Conservation (phyloP, 2,329 filamentous ascomycete genomes). For the Colletotrichum destructivum region DNA sequence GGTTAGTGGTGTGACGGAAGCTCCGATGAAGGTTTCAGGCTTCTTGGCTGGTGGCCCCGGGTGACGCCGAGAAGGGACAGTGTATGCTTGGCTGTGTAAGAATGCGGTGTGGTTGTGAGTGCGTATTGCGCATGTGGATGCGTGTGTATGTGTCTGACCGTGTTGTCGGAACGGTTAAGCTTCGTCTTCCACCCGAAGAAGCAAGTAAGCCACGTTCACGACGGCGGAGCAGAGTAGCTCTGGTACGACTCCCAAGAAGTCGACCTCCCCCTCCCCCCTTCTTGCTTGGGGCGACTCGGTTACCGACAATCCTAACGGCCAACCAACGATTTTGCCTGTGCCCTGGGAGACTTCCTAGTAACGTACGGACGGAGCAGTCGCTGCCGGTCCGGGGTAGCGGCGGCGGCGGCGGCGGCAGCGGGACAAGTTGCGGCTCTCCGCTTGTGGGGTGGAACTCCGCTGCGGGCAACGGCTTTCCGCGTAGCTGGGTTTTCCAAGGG, state of each 20-base stretch:
- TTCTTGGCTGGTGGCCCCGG: not conserved
- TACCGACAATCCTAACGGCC: not conserved
- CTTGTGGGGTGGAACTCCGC: conserved; percentile 44
- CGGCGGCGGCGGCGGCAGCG: not conserved
- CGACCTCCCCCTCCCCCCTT: not conserved
- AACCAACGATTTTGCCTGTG: not conserved
- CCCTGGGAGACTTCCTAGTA: not conserved
- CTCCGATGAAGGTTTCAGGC: not conserved
- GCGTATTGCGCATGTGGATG: not conserved
- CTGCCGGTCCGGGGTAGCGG: conserved; percentile 26
- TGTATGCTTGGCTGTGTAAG: conserved; percentile 12
- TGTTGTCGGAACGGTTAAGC: conserved; percentile 10
- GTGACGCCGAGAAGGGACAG: conserved; percentile 13
- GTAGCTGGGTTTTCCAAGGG: conserved; percentile 21
- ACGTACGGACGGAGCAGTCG: conserved; percentile 27
- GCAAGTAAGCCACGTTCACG: conserved; percentile 4
- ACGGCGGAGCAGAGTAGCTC: conserved; percentile 5
- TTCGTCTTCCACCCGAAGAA: not conserved
- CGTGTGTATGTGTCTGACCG: conserved; percentile 9
- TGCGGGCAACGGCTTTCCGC: conserved; percentile 40
- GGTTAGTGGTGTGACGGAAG: not conserved
- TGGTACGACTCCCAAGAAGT: not conserved
- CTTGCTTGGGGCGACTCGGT: conserved; percentile 1
- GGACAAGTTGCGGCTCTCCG: conserved; percentile 38
- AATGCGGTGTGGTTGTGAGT: conserved; percentile 1